phyloP scores from a whole-genome alignment of 257 asterid genomes.

The Ophiorrhiza pumila region DNA sequence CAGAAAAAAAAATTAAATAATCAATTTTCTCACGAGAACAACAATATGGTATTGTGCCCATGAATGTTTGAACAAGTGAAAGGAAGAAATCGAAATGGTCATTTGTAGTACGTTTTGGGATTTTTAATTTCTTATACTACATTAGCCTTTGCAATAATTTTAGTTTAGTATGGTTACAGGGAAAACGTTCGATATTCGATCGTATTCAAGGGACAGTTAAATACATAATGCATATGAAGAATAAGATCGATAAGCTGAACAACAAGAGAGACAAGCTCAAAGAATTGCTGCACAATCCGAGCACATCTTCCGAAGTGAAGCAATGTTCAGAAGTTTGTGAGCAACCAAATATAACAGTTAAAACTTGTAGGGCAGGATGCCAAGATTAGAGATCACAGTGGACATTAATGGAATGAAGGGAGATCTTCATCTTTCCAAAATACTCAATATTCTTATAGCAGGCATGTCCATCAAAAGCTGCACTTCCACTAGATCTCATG shows the following conservation, averaged over 20 bases:
- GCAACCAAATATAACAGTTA: constrained; percentile 29
- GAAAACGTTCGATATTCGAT: constrained; percentile 45
- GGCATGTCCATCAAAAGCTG: constrained; percentile 39
- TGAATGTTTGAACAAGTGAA: no score
- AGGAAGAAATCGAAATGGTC: no score
- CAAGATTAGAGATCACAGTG: constrained; percentile 39
- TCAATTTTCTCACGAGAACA: no score
- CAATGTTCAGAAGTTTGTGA: background rate
- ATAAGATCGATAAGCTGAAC: constrained; percentile 30
- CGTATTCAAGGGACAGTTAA: constrained; percentile 39
- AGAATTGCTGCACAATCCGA: constrained; percentile 1
- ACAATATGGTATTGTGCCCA: no score
- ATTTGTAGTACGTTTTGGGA: no score
- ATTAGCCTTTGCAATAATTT: background rate
- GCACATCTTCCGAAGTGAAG: background rate
- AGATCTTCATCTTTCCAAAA: constrained; percentile 32
- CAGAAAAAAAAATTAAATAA: no score
- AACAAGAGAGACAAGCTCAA: constrained; percentile 27
- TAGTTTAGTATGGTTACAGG: constrained; percentile 28
- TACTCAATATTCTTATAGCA: constrained; percentile 30
- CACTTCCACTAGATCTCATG: constrained; percentile 34
- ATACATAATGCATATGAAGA: constrained; percentile 41
- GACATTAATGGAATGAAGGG: constrained; percentile 15
- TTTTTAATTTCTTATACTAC: no score
- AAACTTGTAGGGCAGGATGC: constrained; percentile 31